phyloP scores from a whole-genome alignment of 1,139 yeast genomes.

The Sugiyamaella paludigena region DNA sequence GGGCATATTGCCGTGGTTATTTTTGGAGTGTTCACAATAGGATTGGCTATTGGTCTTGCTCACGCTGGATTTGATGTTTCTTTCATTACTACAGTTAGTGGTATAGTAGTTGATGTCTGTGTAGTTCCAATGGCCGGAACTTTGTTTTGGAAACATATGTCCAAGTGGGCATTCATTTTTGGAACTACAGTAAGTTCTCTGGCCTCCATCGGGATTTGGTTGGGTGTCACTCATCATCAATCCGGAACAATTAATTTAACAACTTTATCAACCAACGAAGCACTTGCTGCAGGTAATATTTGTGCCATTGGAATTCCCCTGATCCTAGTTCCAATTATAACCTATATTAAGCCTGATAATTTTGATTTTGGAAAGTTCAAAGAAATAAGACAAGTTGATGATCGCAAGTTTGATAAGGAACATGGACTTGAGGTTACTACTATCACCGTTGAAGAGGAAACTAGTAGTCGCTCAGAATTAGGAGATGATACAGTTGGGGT shows the following conservation, averaged over 20 bases:
- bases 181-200: conserved; percentile 49
- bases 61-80: conserved; percentile 84
- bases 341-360: conserved; percentile 60
- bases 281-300: conserved; percentile 81
- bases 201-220: conserved; percentile 48
- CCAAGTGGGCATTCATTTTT: conserved; percentile 42
- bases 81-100: conserved; percentile 64
- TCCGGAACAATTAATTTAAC: conserved; percentile 51
- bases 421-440: not conserved
- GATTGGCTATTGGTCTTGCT: conserved; percentile 74
- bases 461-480: conserved; percentile 52
- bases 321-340: conserved; percentile 61
- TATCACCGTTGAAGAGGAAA: conserved; percentile 20
- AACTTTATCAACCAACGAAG: conserved; percentile 68
- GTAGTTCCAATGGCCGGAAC: conserved; percentile 68
- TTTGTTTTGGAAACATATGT: conserved; percentile 63
- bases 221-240: conserved; percentile 42
- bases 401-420: conserved; percentile 3
- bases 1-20: conserved; percentile 63
- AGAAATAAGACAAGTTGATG: conserved; percentile 6
- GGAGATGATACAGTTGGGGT: conserved; percentile 54
- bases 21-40: conserved; percentile 71
- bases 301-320: conserved; percentile 72
- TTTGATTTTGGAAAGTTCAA: conserved; percentile 50
- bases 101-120: conserved; percentile 45